Evolutionary conservation across 2,329 filamentous ascomycete species (phyloP).

Genomic region (Stagonosporopsis rhizophila): DNA sequence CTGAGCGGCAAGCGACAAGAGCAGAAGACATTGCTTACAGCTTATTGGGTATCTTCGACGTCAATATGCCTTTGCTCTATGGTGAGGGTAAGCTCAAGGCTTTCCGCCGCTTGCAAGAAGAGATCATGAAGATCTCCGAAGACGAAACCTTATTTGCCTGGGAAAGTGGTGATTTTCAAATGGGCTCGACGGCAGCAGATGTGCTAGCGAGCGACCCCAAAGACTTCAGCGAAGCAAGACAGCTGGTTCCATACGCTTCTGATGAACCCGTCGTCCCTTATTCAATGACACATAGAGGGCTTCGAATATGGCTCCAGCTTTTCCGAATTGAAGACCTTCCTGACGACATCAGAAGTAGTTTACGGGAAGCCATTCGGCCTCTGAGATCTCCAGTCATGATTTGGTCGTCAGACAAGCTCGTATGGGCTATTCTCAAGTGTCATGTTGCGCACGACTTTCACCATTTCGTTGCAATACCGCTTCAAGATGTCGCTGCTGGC

Average conservation of each 20-base stretch:
- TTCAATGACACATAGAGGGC: constrained; percentile 22
- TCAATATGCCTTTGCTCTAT: constrained; percentile 28
- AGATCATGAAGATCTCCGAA: constrained; percentile 32
- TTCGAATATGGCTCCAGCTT: constrained; percentile 19
- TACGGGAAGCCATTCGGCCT: background rate
- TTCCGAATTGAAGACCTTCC: background rate
- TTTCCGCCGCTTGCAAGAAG: constrained; percentile 28
- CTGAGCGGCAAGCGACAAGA: constrained; percentile 23
- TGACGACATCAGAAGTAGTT: too few species aligned
- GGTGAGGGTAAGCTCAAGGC: constrained; percentile 28
- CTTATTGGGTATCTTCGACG: constrained; percentile 31
- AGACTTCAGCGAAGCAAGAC: constrained; percentile 18
- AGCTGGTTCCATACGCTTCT: constrained; percentile 16
- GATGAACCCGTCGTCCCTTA: constrained; percentile 18
- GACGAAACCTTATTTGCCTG: constrained; percentile 32
- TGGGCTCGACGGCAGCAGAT: constrained; percentile 1
- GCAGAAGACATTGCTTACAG: constrained; percentile 33
- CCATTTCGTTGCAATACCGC: constrained; percentile 20
- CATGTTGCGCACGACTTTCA: constrained; percentile 19
- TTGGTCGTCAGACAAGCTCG: constrained; percentile 9
- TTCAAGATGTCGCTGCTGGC: constrained; percentile 11
- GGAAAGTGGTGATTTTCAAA: constrained; percentile 10
- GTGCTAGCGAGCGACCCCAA: constrained; percentile 19
- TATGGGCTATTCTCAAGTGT: constrained; percentile 18
- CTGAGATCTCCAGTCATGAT: constrained; percentile 18